Evolutionary conservation across 495 filamentous ascomycete genomes (phyloP), one percentile per base, ranked within the genome.

Genomic region (Aspergillus cavernicola): DNA sequence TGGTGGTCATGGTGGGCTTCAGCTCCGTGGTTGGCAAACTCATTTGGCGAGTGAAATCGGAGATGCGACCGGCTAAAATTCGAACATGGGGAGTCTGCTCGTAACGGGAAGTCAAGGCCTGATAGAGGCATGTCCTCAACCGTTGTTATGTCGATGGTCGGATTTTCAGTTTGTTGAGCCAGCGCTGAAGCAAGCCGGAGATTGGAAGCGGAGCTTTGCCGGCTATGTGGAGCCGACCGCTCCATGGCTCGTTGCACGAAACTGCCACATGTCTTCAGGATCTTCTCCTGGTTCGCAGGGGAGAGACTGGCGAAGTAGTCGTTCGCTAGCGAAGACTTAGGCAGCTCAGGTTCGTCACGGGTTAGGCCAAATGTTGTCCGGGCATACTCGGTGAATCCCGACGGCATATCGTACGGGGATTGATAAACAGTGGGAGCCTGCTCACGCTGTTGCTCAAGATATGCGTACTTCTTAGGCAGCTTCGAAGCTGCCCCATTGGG

Each of bases 321-420:
- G 35, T 77, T 77, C 36, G 73, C 68, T 59, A 77, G 59, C 1
- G 73, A 75, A 13, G 59, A 44, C 53, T 72, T 71, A 12, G 73
- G 71, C 33, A 70, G 62, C 39, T 71, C 68, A 3, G 69, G 69
- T 16, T 68, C 63, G 18, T 64, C 62, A 16, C 67, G 68, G 33
- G 67, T 56, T 50, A 77, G 61, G 16, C 65, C 68, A 37, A 67
- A 75, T 1, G 72, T 67, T 42, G 62, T 68, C 53, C 73, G 69
- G 44, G 73, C 72, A 52, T 74, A 73, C 42, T 75, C 69, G 4
- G 71, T 73, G 26, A 77, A 68, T 1, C 73, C 73, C 12, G 70
- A 74, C 24, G 73, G 73, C 66, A 73, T 73, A 55, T 77, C 68
- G 55, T 77, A 77, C 12, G 73, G 73, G n/a, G 73, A 77, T 56